Conservation (phyloP, 2,329 filamentous ascomycete species). For the Dryadomyces sulphureus region DNA sequence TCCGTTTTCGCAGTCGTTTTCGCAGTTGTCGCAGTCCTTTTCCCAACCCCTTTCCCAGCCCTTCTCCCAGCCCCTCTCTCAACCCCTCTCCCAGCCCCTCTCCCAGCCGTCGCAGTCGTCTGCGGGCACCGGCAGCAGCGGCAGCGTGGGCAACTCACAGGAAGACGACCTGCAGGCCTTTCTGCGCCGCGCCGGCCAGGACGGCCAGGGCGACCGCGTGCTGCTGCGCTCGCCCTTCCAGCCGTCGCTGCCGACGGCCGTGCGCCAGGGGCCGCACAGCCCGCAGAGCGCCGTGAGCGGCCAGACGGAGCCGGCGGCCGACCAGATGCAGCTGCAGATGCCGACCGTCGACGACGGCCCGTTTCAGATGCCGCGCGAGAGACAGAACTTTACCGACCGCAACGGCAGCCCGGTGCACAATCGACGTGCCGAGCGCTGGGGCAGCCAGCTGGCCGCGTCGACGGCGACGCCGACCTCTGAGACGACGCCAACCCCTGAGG, state of each 20-base stretch:
- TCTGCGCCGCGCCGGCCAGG: constrained; percentile 35
- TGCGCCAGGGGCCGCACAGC: constrained; percentile 16
- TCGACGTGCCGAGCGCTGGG: too few species aligned
- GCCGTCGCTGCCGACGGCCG: constrained; percentile 30
- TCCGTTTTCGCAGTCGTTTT: constrained; percentile 18
- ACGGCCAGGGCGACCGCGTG: constrained; percentile 41
- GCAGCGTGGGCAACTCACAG: constrained; percentile 25
- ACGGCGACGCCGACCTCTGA: too few species aligned
- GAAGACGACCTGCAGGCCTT: constrained; percentile 41
- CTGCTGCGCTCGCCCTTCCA: constrained; percentile 40
- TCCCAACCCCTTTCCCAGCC: constrained; percentile 21
- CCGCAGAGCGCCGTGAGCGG: constrained; percentile 11
- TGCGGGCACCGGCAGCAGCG: not conserved
- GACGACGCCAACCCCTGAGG: too few species aligned
- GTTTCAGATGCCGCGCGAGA: constrained; percentile 16
- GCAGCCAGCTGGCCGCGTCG: too few species aligned
- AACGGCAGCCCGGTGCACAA: constrained; percentile 9
- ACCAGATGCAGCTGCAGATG: constrained; percentile 40
- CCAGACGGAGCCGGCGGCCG: too few species aligned
- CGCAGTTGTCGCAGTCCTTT: constrained; percentile 26
- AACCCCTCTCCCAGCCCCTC: constrained; percentile 21
- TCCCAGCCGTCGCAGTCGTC: constrained; percentile 27
- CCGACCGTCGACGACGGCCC: constrained; percentile 27
- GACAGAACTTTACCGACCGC: constrained; percentile 6
- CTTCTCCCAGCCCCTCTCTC: constrained; percentile 21